phyloP scores from a whole-genome alignment of 1,139 yeast genomes.

The Geotrichum cucujoidarum region DNA sequence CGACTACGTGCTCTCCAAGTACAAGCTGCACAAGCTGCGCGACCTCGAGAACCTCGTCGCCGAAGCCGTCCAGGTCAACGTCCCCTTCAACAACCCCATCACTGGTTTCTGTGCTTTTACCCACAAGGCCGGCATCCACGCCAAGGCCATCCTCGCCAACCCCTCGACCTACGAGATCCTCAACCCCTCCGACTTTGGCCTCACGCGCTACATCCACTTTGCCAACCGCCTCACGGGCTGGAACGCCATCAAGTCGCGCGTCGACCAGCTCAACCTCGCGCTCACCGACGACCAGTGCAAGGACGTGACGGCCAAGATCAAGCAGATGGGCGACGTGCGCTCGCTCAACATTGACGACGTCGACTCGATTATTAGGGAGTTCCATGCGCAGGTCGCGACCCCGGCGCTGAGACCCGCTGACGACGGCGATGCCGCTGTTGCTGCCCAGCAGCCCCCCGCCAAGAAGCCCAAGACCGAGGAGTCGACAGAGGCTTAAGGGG shows the following conservation, averaged over 20 bases:
- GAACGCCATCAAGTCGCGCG: constrained; percentile 98
- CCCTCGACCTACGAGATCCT: constrained; percentile 97
- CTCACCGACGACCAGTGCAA: constrained; percentile 89
- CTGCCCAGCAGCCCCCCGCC: constrained; percentile 3
- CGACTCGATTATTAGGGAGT: constrained; percentile 92
- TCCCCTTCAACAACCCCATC: constrained; percentile 97
- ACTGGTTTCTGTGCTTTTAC: constrained; percentile 99
- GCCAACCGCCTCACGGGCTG: constrained; percentile 98
- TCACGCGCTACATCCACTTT: constrained; percentile 91
- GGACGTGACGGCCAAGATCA: constrained; percentile 90
- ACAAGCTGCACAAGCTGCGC: constrained; percentile 92
- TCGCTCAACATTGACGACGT: constrained; percentile 94
- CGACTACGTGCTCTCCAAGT: constrained; percentile 90
- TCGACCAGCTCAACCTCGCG: constrained; percentile 88
- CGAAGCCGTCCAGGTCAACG: constrained; percentile 92
- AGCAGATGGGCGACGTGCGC: constrained; percentile 91
- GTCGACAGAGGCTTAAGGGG: not conserved
- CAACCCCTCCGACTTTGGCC: constrained; percentile 91
- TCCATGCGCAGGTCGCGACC: constrained; percentile 63
- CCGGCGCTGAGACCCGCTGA: constrained; percentile 33
- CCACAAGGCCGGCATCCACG: constrained; percentile 99
- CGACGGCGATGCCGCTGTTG: constrained; percentile 10
- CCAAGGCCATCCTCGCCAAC: constrained; percentile 96
- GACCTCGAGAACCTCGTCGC: constrained; percentile 95
- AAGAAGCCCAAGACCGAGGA: constrained; percentile 16